These are phyloP conservation scores for Cyberlindnera mississippiensis DNA, from an alignment of 805 yeast species.

Conservation along the genomic window DNA sequence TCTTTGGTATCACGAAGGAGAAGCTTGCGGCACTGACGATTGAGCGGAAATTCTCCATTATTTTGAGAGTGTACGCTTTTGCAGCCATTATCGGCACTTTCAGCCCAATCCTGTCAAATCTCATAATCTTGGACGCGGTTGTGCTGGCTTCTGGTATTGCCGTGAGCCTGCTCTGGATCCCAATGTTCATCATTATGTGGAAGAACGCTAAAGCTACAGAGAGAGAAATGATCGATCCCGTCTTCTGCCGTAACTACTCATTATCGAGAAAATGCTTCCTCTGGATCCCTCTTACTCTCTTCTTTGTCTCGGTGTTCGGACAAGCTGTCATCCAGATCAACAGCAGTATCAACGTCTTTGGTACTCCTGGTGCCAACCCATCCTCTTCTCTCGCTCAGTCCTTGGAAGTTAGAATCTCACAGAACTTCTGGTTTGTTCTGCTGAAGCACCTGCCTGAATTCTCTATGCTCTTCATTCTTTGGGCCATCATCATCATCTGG, in stretches of 20 bases:
- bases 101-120: constrained; percentile 24
- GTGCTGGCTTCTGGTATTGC: constrained; percentile 13
- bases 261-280: constrained; percentile 6
- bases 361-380: not conserved
- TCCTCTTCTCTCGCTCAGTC: constrained; percentile 1
- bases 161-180: constrained; percentile 18
- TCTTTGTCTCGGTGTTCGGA: not conserved
- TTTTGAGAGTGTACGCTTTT: constrained; percentile 1
- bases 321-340: not conserved
- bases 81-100: constrained; percentile 2
- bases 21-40: constrained; percentile 3
- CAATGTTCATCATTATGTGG: constrained; percentile 19
- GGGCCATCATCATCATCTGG: constrained; percentile 14
- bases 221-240: constrained; percentile 15
- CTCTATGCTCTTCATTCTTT: constrained; percentile 12
- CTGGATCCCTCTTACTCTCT: constrained; percentile 11
- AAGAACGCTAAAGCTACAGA: constrained; percentile 15
- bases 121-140: constrained; percentile 1
- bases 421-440: constrained; percentile 11
- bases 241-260: constrained; percentile 11
- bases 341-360: not conserved
- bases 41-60: constrained; percentile 4
- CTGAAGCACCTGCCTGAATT: constrained; percentile 13
- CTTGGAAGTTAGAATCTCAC: constrained; percentile 8
- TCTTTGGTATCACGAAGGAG: constrained; percentile 13